A percentile compares a stretch with the other conserved stretches of the same genome.
phyloP scores from a whole-genome alignment of 768 basidiomycete species.

The Russula virescens region DNA sequence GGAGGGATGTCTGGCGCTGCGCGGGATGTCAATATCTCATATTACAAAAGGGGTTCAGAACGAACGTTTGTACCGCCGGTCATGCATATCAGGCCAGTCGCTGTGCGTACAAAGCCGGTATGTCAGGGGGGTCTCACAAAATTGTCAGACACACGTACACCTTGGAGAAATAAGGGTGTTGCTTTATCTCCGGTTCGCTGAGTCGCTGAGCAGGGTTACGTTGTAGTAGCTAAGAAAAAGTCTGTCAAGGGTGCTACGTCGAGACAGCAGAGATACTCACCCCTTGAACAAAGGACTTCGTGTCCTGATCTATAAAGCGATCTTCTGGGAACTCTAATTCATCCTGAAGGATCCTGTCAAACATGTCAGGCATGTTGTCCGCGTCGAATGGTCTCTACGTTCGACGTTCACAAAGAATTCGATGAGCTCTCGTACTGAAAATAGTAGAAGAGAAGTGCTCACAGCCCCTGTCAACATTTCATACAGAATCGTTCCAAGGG shows the following conservation, averaged over 20 bases:
- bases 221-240: conserved; percentile 60
- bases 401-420: conserved; percentile 11
- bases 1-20: conserved; percentile 89
- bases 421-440: background rate
- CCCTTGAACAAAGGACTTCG: conserved; percentile 89
- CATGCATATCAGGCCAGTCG: conserved; percentile 91
- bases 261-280: conserved; percentile 41
- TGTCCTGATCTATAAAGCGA: conserved; percentile 84
- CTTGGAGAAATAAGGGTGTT: conserved; percentile 92
- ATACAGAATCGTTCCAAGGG: conserved; percentile 93
- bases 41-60: conserved; percentile 23
- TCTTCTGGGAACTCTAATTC: conserved; percentile 88
- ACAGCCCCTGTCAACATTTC: conserved; percentile 97
- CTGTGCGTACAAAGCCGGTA: conserved; percentile 36
- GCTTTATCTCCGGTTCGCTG: conserved; percentile 88
- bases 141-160: conserved; percentile 43
- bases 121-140: conserved; percentile 30
- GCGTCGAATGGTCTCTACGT: conserved; percentile 96
- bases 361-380: conserved; percentile 92
- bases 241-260: background rate
- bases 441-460: conserved; percentile 34
- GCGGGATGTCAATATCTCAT: conserved; percentile 17
- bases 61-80: conserved; percentile 88
- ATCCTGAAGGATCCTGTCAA: conserved; percentile 85
- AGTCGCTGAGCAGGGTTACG: conserved; percentile 87